Percentiles rank a stretch among this genome's conserved stretches.
These are phyloP conservation scores for Neoarthrinium moseri DNA, from an alignment of 2,329 filamentous ascomycete species.

Conservation along the genomic window DNA sequence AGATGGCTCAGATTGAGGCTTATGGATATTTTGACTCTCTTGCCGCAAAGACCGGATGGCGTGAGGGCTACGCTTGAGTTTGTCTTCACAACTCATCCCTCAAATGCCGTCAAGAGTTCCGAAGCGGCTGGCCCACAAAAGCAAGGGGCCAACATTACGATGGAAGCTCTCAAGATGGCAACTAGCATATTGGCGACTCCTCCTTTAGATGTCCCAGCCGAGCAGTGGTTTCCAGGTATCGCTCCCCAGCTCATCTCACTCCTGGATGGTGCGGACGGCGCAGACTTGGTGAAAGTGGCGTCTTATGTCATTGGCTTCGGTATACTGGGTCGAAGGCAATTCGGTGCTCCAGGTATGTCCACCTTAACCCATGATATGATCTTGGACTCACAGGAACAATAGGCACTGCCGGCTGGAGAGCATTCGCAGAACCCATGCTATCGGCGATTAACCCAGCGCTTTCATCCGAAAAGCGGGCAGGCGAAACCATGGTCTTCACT, in stretches of 20 bases:
- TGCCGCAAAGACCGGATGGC: slow-evolving; percentile 62
- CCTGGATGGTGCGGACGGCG: slow-evolving; percentile 59
- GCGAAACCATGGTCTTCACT: slow-evolving; percentile 20
- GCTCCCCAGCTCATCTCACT: slow-evolving; percentile 60
- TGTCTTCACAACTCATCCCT: slow-evolving; percentile 66
- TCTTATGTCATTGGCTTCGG: slow-evolving; percentile 65
- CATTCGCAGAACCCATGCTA: slow-evolving; percentile 60
- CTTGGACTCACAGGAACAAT: slow-evolving; percentile 12
- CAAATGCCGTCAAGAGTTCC: slow-evolving; percentile 38
- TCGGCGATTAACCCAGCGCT: slow-evolving; percentile 43
- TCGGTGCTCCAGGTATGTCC: slow-evolving; percentile 59
- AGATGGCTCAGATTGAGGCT: slow-evolving; percentile 59
- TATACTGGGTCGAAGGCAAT: slow-evolving; percentile 61
- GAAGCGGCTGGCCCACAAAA: slow-evolving; percentile 47
- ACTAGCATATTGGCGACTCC: slow-evolving; percentile 61
- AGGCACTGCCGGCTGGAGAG: slow-evolving; percentile 60
- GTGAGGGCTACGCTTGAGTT: slow-evolving; percentile 70
- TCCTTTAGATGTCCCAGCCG: slow-evolving; percentile 50
- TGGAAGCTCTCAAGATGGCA: slow-evolving; percentile 65
- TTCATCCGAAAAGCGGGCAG: slow-evolving; percentile 23
- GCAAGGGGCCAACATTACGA: slow-evolving; percentile 62
- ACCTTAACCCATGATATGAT: slow-evolving; percentile 12
- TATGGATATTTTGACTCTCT: slow-evolving; percentile 53
- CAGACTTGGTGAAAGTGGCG: slow-evolving; percentile 57
- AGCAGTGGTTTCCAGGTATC: slow-evolving; percentile 60